Evolutionary conservation across 2,329 filamentous ascomycete genomes (phyloP).

Genomic region (Colletotrichum chrysophilum): DNA sequence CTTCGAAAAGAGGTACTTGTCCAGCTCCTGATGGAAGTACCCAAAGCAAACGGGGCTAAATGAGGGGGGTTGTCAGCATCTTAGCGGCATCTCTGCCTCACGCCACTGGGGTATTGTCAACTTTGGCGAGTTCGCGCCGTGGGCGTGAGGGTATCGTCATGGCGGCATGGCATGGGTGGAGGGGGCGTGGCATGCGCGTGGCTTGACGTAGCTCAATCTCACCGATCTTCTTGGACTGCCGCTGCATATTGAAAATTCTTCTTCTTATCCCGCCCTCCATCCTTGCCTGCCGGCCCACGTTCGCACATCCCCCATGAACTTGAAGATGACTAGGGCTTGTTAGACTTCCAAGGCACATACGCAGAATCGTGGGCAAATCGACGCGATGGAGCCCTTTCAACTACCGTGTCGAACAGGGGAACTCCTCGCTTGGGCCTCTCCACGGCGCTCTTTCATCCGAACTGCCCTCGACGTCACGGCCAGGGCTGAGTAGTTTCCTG

Average conservation of each 20-base stretch:
- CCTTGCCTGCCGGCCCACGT: background rate
- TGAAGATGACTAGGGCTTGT: background rate
- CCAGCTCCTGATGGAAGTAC: background rate
- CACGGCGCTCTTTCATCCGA: background rate
- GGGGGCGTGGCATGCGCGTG: background rate
- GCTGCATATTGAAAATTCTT: background rate
- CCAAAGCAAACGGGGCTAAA: background rate
- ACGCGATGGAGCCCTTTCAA: background rate
- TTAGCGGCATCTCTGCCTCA: background rate
- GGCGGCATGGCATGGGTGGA: background rate
- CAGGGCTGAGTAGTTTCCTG: background rate
- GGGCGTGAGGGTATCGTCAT: slow-evolving; percentile 7
- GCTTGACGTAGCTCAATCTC: background rate
- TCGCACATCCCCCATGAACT: background rate
- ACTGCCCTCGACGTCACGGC: background rate
- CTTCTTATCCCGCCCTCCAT: background rate
- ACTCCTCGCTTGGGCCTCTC: background rate
- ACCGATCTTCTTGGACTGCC: background rate
- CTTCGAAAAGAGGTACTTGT: background rate
- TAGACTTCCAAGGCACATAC: background rate
- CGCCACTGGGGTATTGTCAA: background rate
- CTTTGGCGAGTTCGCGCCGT: background rate
- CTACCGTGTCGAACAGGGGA: background rate
- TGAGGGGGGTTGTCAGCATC: background rate
- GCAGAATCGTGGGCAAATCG: background rate